phyloP scores from a whole-genome alignment of 371 early-diverging fungal species.

The Chytridiales sp. region DNA sequence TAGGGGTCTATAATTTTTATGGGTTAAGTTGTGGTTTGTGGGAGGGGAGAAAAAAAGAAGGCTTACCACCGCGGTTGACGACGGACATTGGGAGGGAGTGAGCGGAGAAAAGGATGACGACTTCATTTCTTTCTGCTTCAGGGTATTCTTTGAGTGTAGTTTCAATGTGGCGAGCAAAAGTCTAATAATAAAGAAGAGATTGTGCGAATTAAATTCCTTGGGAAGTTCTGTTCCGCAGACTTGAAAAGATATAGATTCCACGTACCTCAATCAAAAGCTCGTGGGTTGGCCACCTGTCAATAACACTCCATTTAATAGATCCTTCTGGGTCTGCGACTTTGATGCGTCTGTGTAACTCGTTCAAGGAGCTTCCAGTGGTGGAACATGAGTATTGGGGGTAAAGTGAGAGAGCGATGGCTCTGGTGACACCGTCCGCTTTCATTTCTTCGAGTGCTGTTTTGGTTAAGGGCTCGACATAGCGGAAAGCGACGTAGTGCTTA shows the following conservation, averaged over 20 bases:
- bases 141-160: constrained; percentile 68
- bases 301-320: constrained; percentile 82
- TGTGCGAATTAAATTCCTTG: constrained; percentile 14
- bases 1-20: constrained; percentile 77
- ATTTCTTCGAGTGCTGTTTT: constrained; percentile 71
- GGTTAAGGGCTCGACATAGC: constrained; percentile 86
- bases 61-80: constrained; percentile 67
- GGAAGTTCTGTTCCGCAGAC: not conserved
- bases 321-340: constrained; percentile 60
- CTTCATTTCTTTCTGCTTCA: constrained; percentile 61
- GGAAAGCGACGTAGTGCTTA: constrained; percentile 88
- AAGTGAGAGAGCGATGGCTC: constrained; percentile 89
- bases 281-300: constrained; percentile 93
- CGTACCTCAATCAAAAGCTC: constrained; percentile 76
- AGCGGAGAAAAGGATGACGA: constrained; percentile 89
- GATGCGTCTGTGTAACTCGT: constrained; percentile 76
- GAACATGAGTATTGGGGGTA: constrained; percentile 97
- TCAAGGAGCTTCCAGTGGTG: constrained; percentile 91
- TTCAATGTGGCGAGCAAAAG: constrained; percentile 75
- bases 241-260: not conserved
- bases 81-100: constrained; percentile 94
- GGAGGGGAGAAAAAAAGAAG: not conserved
- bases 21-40: not conserved
- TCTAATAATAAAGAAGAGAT: constrained; percentile 36
- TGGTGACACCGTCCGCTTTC: constrained; percentile 76